Percentiles rank a stretch among this genome's conserved stretches.
phyloP scores from a whole-genome alignment of 164 flowering plant species.

The Taxillus chinensis region DNA sequence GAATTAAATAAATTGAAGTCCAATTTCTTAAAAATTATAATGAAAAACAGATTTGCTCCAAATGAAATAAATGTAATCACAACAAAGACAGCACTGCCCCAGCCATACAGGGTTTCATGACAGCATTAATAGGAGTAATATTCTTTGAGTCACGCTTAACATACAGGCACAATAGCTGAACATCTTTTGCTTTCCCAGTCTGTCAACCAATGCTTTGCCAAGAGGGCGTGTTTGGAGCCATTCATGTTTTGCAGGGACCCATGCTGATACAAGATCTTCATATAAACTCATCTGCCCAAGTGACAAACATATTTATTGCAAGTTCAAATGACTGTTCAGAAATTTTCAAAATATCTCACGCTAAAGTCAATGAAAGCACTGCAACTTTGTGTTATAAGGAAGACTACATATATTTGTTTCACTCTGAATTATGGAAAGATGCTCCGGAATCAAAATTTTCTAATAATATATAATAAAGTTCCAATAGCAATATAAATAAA shows the following conservation, averaged over 20 bases:
- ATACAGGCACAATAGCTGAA: slow-evolving; percentile 95
- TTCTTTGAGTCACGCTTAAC: slow-evolving; percentile 13
- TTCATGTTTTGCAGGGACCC: slow-evolving; percentile 95
- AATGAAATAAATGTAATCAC: too few relatives aligned
- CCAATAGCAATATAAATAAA: too few relatives aligned
- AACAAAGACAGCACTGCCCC: too few relatives aligned
- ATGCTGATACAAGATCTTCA: slow-evolving; percentile 98
- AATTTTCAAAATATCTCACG: not conserved
- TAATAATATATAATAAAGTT: too few relatives aligned
- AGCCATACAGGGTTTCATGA: too few relatives aligned
- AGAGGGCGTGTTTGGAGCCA: slow-evolving; percentile 74
- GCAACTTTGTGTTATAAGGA: not conserved
- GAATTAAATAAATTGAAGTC: too few relatives aligned
- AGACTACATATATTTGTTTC: not conserved
- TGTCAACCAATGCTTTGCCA: slow-evolving; percentile 60
- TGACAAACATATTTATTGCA: slow-evolving; percentile 5
- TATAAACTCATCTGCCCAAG: slow-evolving; percentile 83
- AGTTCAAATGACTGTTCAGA: not conserved
- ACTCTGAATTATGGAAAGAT: too few relatives aligned
- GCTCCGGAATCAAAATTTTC: too few relatives aligned
- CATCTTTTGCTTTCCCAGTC: slow-evolving; percentile 71
- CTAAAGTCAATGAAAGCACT: too few relatives aligned
- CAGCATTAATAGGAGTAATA: not conserved
- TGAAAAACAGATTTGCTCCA: too few relatives aligned
- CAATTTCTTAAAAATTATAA: too few relatives aligned